Base-by-base conservation (phyloP, 305 asterid species). In the Solanum hybrid region DNA sequence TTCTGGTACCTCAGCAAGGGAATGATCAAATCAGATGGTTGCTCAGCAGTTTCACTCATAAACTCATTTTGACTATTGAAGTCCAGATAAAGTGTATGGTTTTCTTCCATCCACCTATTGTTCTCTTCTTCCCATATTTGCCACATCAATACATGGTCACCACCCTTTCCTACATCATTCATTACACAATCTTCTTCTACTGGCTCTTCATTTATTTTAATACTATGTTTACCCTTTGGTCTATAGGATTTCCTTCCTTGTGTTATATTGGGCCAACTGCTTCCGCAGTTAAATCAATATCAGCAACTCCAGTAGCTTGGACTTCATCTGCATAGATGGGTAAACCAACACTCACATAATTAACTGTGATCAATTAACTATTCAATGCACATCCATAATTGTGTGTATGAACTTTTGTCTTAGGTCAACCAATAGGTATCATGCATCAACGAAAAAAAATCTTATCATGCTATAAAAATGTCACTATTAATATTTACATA, bases 1-100 rank as follows among this genome's bases (percentile, higher is more conserved):
- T 96, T 96, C 92, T 97, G 98, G 93, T 95, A 96, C 92, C 98
- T 94, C 86, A 97, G 89, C 89, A 97, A 89, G 0, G 99, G 97
- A 93, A 95, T 93, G 90, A 94, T 93, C 95, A 97, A 92, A 89
- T 93, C 96, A 74, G 93, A 92, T 18, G 98, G 94, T 46, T 98
- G 93, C 90, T 97, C 97, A 75, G 61, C 93, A 89, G 93, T 92
- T 93, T 97, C 98, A 39, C 91, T 95, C 97, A 90, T 94, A 95
- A 92, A 86, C 87, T 94, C 94, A 90, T 94, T 92, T 3, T 71
- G 34, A 26, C 77, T 71, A 71, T 71, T 12, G 9, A 71, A 71
- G 18, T 71, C 77, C 4, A 90, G 90, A 90, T 93, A 95, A 11
- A 88, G 75, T 24, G 89, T 90, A 91, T 91, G 90, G 89, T 97